Percentiles rank a stretch among this genome's conserved stretches.
phyloP scores from a whole-genome alignment of 2,329 filamentous ascomycete species.

The Aureobasidium vineae region DNA sequence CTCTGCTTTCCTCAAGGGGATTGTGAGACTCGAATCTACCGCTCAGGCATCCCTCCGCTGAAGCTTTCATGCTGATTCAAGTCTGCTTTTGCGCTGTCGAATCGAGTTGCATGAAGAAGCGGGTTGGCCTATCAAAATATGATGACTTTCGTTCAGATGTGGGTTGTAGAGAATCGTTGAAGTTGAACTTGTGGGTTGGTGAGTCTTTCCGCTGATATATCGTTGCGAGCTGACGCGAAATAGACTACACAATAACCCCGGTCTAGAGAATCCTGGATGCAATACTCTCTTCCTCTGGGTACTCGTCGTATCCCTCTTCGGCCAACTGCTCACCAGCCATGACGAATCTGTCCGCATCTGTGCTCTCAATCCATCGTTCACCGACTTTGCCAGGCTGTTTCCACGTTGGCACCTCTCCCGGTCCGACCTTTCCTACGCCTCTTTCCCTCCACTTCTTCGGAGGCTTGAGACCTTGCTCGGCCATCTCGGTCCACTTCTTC shows the following conservation, averaged over 20 bases:
- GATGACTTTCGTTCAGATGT: background rate
- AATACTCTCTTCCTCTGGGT: background rate
- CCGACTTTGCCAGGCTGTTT: conserved; percentile 21
- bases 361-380: conserved; percentile 29
- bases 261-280: conserved; percentile 6
- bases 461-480: conserved; percentile 55
- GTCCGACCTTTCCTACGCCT: conserved; percentile 38
- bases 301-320: background rate
- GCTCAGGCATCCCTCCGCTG: background rate
- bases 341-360: conserved; percentile 22
- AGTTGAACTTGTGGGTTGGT: background rate
- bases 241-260: background rate
- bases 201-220: background rate
- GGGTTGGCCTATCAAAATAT: background rate
- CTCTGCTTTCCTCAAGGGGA: background rate
- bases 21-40: background rate
- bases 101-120: background rate
- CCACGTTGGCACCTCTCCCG: conserved; percentile 27
- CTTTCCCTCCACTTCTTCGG: conserved; percentile 53
- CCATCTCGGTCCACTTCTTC: conserved; percentile 50
- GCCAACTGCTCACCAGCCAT: conserved; percentile 23
- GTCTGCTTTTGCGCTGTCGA: conserved; percentile 3
- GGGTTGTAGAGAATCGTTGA: background rate
- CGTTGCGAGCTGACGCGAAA: background rate
- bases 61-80: conserved; percentile 2